Evolutionary conservation across 1,284 basidiomycete species (phyloP).

Genomic region (Abortiporus biennis): DNA sequence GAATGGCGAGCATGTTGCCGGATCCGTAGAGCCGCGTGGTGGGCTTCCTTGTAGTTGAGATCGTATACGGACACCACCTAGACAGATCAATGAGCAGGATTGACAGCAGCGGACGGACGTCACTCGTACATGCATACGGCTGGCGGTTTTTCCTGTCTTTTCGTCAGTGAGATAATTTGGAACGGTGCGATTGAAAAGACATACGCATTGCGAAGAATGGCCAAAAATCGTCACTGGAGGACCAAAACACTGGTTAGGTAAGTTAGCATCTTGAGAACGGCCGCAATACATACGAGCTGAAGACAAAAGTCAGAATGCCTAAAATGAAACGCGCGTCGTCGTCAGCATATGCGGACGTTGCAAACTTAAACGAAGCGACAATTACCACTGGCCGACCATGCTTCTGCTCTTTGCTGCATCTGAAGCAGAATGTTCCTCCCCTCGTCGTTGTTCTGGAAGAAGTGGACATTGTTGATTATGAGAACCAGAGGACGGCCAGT

Average conservation of each 20-base stretch:
- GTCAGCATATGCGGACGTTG: too few relatives aligned
- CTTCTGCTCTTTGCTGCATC: slow-evolving; percentile 79
- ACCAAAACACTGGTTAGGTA: not conserved
- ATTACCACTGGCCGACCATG: slow-evolving; percentile 77
- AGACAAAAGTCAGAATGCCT: slow-evolving; percentile 78
- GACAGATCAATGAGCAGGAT: slow-evolving; percentile 5
- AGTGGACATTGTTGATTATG: slow-evolving; percentile 75
- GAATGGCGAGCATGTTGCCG: slow-evolving; percentile 31
- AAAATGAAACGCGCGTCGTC: too few relatives aligned
- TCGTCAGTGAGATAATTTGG: slow-evolving; percentile 10
- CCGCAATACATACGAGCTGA: slow-evolving; percentile 58
- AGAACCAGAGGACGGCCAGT: slow-evolving; percentile 68
- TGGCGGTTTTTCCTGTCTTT: slow-evolving; percentile 56
- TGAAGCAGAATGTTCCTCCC: slow-evolving; percentile 75
- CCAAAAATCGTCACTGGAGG: slow-evolving; percentile 74
- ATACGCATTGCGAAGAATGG: slow-evolving; percentile 61
- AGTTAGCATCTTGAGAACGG: not conserved
- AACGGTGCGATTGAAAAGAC: slow-evolving; percentile 18
- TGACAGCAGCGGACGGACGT: slow-evolving; percentile 1
- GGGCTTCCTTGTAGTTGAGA: slow-evolving; percentile 55
- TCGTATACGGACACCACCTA: slow-evolving; percentile 73
- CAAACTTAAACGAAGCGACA: too few relatives aligned
- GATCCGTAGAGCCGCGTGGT: slow-evolving; percentile 54
- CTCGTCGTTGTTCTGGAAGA: slow-evolving; percentile 75
- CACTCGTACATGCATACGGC: slow-evolving; percentile 59